A percentile compares a stretch with the other conserved stretches of the same genome.
These are phyloP conservation scores for Epichloe sylvatica DNA, from an alignment of 2,329 filamentous ascomycete species.

Conservation along the genomic window DNA sequence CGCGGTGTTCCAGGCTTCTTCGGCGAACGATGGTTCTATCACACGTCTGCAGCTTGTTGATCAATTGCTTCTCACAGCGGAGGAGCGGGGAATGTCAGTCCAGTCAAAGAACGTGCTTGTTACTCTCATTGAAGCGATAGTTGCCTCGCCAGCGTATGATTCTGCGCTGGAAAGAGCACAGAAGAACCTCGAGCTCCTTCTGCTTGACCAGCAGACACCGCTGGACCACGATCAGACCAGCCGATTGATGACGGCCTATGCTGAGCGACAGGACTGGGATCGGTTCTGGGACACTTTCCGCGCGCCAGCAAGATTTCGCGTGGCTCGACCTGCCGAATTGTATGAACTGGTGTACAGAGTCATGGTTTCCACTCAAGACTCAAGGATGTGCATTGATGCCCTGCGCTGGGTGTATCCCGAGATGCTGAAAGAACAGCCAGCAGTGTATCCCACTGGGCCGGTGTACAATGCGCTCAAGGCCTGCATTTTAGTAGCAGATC, in stretches of 20 bases:
- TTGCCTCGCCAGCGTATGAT: slow-evolving; percentile 18
- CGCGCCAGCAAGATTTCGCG: slow-evolving; percentile 34
- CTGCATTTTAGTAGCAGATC: slow-evolving; percentile 43
- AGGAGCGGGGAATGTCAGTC: slow-evolving; percentile 30
- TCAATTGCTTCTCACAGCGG: slow-evolving; percentile 29
- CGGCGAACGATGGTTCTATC: slow-evolving; percentile 11
- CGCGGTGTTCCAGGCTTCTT: slow-evolving; percentile 20
- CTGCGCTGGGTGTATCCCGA: slow-evolving; percentile 43
- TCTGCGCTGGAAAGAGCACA: slow-evolving; percentile 25
- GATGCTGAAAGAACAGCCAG: slow-evolving; percentile 41
- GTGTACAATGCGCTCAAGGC: slow-evolving; percentile 35
- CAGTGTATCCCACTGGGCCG: slow-evolving; percentile 28
- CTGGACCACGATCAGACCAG: slow-evolving; percentile 27
- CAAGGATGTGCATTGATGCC: slow-evolving; percentile 30
- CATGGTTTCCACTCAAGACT: slow-evolving; percentile 31
- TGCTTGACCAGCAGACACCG: slow-evolving; percentile 23
- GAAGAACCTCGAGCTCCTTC: slow-evolving; percentile 30
- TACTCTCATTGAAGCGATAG: slow-evolving; percentile 28
- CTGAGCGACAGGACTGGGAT: slow-evolving; percentile 34
- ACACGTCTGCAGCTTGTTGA: slow-evolving; percentile 26
- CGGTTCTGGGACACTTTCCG: slow-evolving; percentile 49
- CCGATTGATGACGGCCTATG: slow-evolving; percentile 32
- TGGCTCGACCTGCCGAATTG: slow-evolving; percentile 34
- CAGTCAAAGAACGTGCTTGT: slow-evolving; percentile 35
- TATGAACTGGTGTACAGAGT: slow-evolving; percentile 41